These are phyloP conservation scores for Rhodotorula toruloides DNA, from an alignment of 768 basidiomycete species.

Conservation along the genomic window DNA sequence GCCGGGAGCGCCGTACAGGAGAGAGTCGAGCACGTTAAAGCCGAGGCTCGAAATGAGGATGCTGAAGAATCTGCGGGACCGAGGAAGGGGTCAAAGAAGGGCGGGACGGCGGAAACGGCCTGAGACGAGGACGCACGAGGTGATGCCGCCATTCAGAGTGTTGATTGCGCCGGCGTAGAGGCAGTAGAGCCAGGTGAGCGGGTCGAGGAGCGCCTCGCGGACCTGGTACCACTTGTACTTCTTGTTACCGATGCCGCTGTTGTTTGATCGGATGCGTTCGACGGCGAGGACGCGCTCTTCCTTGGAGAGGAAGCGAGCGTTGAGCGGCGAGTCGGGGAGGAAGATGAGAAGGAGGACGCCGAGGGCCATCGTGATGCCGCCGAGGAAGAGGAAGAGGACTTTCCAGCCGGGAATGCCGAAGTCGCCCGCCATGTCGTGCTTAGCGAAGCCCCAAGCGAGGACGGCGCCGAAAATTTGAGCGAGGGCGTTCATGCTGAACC, in stretches of 20 bases:
- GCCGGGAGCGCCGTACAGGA: slow-evolving; percentile 20
- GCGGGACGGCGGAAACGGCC: too few relatives aligned
- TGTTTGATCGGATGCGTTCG: slow-evolving; percentile 31
- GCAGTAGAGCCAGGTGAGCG: slow-evolving; percentile 31
- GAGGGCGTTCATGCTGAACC: slow-evolving; percentile 32
- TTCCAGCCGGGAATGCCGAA: slow-evolving; percentile 7
- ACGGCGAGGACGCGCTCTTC: slow-evolving; percentile 12
- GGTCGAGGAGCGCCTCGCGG: slow-evolving; percentile 28
- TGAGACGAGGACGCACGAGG: background rate
- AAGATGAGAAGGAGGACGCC: background rate
- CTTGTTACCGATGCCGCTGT: slow-evolving; percentile 31
- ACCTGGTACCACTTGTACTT: slow-evolving; percentile 27
- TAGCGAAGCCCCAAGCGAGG: slow-evolving; percentile 33
- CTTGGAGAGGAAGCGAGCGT: slow-evolving; percentile 9
- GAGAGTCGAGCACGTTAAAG: slow-evolving; percentile 13
- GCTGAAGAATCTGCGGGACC: slow-evolving; percentile 15
- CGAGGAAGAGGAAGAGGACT: slow-evolving; percentile 7
- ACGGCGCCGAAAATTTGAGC: slow-evolving; percentile 20
- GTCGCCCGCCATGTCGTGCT: slow-evolving; percentile 13
- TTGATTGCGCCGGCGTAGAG: slow-evolving; percentile 19
- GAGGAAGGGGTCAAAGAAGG: background rate
- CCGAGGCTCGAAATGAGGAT: slow-evolving; percentile 31
- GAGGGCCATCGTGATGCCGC: background rate
- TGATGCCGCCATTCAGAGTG: slow-evolving; percentile 22
- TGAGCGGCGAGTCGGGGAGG: slow-evolving; percentile 23